Evolutionary conservation across 83 land plant genomes (phyloP), one percentile per base, ranked within the genome.

Genomic region (Picea engelmannii): DNA sequence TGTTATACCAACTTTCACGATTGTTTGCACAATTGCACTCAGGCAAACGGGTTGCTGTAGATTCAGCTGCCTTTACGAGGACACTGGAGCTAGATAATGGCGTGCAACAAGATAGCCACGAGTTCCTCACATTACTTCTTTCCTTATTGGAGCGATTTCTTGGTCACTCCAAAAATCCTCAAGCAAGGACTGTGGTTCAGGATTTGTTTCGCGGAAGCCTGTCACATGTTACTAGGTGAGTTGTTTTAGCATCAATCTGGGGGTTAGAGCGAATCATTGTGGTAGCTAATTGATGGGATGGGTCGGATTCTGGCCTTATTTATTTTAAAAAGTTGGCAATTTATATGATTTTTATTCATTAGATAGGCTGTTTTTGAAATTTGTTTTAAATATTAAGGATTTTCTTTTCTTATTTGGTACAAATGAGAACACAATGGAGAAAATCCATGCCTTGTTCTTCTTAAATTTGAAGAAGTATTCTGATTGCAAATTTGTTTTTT

Each of bases 101-200:
- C 15, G 92, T 95, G 70, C 99, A 97, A 83, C 99, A 97, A 82
- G 99, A 97, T 86, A 90, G 97, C 79, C 98, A 97, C 78, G 99
- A 97, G 83, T 97, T 97, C 67, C 83, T 97, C 35, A 97, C 98
- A 75, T 84, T 97, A 68, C 88, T 97, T 71, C 92, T 97, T 38
- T 92, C 99, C 58, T 87, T 96, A 75, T 85, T 97, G 78, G 99
- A 97, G 77, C 86, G 94, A 55, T 96, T 92, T 66, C 86, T 97
- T 10, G 85, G 89, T 63, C 85, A 81, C 70, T 95, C 99, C 6
- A 87, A 88, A 80, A 91, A 84, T 82, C 62, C 89, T 47, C 84
- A 80, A 68, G 98, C 96, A 23, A 87, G 88, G 79, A 93, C 91
- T 66, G 84, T 93, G 76, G 93, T 97, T 40, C 96, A 95, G 66